Conservation (phyloP, 345 rosid species). For the Diplotaxis tenuifolia region DNA sequence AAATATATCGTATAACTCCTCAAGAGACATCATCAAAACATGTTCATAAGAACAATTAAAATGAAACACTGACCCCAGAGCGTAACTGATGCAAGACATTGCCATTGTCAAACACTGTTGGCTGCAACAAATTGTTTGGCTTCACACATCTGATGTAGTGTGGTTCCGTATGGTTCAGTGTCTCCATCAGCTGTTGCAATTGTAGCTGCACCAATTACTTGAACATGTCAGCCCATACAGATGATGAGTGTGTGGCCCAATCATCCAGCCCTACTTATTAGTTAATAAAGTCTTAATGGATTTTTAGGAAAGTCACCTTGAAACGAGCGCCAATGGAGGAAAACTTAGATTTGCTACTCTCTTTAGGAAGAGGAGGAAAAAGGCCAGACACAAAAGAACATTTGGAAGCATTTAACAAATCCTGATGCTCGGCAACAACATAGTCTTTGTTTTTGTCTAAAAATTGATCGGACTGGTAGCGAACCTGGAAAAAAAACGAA, state of each 20-base stretch:
- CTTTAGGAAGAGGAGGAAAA: slow-evolving; percentile 67
- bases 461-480: slow-evolving; percentile 84
- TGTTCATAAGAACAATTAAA: slow-evolving; percentile 1
- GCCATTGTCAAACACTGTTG: slow-evolving; percentile 58
- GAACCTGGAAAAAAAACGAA: slow-evolving; percentile 62
- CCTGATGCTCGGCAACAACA: slow-evolving; percentile 90
- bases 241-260: slow-evolving; percentile 15
- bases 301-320: slow-evolving; percentile 51
- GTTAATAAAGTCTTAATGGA: neutral
- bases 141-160: slow-evolving; percentile 93
- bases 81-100: slow-evolving; percentile 82
- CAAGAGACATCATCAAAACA: slow-evolving; percentile 14
- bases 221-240: slow-evolving; percentile 33
- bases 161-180: slow-evolving; percentile 77
- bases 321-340: slow-evolving; percentile 86
- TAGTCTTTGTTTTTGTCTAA: slow-evolving; percentile 96
- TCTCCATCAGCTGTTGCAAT: slow-evolving; percentile 90
- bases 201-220: slow-evolving; percentile 67
- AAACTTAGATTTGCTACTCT: slow-evolving; percentile 73
- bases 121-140: slow-evolving; percentile 67
- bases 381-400: slow-evolving; percentile 75
- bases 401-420: slow-evolving; percentile 73
- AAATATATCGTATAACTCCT: slow-evolving; percentile 24
- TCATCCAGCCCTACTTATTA: slow-evolving; percentile 11
- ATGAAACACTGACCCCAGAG: slow-evolving; percentile 68